Percentiles rank a stretch among this genome's conserved stretches.
phyloP scores from a whole-genome alignment of 805 yeast genomes.

The Saccharomyces jurei region DNA sequence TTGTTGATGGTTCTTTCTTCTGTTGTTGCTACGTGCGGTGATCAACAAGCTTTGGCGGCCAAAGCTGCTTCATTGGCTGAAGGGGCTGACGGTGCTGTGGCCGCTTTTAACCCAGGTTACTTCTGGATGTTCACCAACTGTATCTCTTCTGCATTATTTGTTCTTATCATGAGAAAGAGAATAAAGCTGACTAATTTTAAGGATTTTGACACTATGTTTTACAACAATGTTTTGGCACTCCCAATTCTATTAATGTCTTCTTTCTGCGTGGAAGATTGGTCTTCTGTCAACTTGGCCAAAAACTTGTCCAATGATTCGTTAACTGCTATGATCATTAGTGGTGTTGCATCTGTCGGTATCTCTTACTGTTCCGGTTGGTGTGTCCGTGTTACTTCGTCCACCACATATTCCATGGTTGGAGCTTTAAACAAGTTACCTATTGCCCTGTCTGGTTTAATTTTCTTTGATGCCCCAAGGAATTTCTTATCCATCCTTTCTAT shows the following conservation, averaged over 20 bases:
- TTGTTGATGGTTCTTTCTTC: constrained; percentile 83
- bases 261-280: constrained; percentile 80
- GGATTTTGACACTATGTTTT: constrained; percentile 92
- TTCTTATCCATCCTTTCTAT: constrained; percentile 81
- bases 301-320: constrained; percentile 69
- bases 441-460: constrained; percentile 82
- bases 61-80: constrained; percentile 17
- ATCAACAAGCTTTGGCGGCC: constrained; percentile 28
- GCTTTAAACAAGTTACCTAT: constrained; percentile 93
- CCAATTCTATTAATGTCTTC: constrained; percentile 74
- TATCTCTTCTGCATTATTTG: constrained; percentile 82
- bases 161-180: constrained; percentile 87
- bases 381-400: constrained; percentile 91
- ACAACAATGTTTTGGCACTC: constrained; percentile 83
- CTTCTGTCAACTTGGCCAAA: constrained; percentile 54
- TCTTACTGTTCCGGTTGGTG: constrained; percentile 98
- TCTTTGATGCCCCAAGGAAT: constrained; percentile 86
- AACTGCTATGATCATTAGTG: constrained; percentile 75
- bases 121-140: constrained; percentile 92
- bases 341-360: constrained; percentile 85
- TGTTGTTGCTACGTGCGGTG: constrained; percentile 84
- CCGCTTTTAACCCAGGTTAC: constrained; percentile 61
- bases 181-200: constrained; percentile 88
- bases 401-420: constrained; percentile 96
- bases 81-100: constrained; percentile 24